Base-by-base conservation (phyloP, 495 filamentous ascomycete species). In the Chlorociboria aeruginascens region DNA sequence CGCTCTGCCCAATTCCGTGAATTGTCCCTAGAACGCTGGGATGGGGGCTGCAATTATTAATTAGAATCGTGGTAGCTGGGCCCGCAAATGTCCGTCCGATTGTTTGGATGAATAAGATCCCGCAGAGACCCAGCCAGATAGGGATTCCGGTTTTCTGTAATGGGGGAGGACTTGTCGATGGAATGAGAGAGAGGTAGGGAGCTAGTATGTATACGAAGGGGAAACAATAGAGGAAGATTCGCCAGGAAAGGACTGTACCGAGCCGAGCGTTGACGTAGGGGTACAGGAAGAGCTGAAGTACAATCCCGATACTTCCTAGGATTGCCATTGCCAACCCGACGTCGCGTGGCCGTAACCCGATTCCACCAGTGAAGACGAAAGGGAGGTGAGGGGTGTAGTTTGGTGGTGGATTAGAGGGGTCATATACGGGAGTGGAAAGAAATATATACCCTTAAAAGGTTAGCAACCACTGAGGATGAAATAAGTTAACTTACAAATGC, bases 31-130 rank as follows among this genome's bases (percentile, higher is more conserved):
- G 70, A 6, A 90, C 85, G 28, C 74, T 79, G 0, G 86, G 86
- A 56, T 89, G 85, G 1, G 87, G 85, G 39, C 78, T 82, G 65
- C 81, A 83, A 60, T 94, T 92, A 55, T 90, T 92, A 30, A 90
- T 70, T 7, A 94, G 66, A 46, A 94, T 90, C 2, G 81, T 79
- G 16, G 81, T 78, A 11, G 77, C 79, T 0, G 87, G 86, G 0
- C 89, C 71, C 6, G 84, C 83, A 64, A 94, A 90, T 0, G 86
- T 92, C n/a, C 85, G 76, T 0, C 81, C 85, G 1, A 81, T 64
- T 40, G 89, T 85, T 51, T 90, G 84, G 16, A 89, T 61, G 58
- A 79, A 73, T 0, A 92, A 67, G 6, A 89, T 73, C 12, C 70
- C 61, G 3, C 77, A 72, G 40, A 94, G 83, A 31, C 76, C 74